Evolutionary conservation across 768 basidiomycete species (phyloP).

Genomic region (Postia placenta): DNA sequence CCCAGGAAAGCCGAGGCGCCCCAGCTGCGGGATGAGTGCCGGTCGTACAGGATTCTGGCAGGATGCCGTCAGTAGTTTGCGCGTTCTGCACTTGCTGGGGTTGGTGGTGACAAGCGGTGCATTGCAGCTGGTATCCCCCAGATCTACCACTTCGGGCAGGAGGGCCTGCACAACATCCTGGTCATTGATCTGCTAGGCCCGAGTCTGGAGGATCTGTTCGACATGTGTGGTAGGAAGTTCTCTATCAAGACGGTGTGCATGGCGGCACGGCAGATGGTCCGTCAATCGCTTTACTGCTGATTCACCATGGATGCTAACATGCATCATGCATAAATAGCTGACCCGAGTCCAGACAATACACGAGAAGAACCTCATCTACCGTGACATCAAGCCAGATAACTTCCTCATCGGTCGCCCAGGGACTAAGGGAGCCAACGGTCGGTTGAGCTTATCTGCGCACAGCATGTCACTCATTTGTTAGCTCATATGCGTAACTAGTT

Average conservation of each 20-base stretch:
- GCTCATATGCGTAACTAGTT: conserved; percentile 33
- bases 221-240: conserved; percentile 98
- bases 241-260: conserved; percentile 98
- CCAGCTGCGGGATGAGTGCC: conserved; percentile 96
- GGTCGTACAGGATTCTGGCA: conserved; percentile 87
- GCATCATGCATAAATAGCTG: conserved; percentile 43
- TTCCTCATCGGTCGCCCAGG: conserved; percentile 93
- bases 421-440: conserved; percentile 84
- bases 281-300: conserved; percentile 13
- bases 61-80: conserved; percentile 61
- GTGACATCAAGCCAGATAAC: conserved; percentile 99
- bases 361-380: conserved; percentile 99
- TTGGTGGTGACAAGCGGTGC: conserved; percentile 1
- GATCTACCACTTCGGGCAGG: conserved; percentile 99
- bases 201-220: conserved; percentile 95
- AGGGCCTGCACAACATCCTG: conserved; percentile 96
- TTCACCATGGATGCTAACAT: neutral
- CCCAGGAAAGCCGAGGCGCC: conserved; percentile 94
- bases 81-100: conserved; percentile 4
- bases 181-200: conserved; percentile 98
- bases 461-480: neutral
- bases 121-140: conserved; percentile 88
- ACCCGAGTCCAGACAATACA: conserved; percentile 96
- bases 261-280: conserved; percentile 95
- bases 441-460: conserved; percentile 17